A percentile compares a stretch with the other conserved stretches of the same genome.
These are phyloP conservation scores for Coprinopsis cinerea DNA, from an alignment of 768 basidiomycete genomes.

Conservation along the genomic window DNA sequence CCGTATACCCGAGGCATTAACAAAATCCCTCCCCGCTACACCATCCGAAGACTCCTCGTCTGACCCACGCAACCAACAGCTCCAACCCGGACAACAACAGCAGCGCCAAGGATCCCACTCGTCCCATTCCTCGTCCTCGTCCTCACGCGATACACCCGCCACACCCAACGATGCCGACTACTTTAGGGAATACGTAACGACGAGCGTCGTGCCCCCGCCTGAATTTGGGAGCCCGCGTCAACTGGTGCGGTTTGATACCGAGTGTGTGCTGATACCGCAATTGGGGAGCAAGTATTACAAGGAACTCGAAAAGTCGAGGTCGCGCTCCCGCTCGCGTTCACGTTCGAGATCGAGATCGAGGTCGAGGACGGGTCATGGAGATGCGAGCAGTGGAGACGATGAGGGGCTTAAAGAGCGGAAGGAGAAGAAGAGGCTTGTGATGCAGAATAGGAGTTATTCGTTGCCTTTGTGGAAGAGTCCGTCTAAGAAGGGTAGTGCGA, in stretches of 20 bases:
- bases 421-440: not conserved
- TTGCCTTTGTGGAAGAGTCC: not conserved
- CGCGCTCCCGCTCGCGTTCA: not conserved
- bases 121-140: not conserved
- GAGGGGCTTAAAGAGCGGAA: not conserved
- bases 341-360: not conserved
- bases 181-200: not conserved
- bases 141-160: not conserved
- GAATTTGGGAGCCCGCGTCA: slow-evolving; percentile 1
- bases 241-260: not conserved
- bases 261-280: not conserved
- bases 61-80: too few relatives aligned
- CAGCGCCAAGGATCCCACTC: too few relatives aligned
- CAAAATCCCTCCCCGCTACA: too few relatives aligned
- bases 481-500: not conserved
- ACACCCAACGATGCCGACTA: not conserved
- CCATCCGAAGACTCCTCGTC: too few relatives aligned
- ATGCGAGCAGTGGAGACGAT: not conserved
- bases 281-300: slow-evolving; percentile 1
- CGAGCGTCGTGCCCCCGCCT: not conserved
- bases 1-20: too few relatives aligned
- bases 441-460: slow-evolving; percentile 3
- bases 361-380: not conserved
- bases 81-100: too few relatives aligned
- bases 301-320: not conserved